Base-by-base conservation (phyloP, 768 basidiomycete genomes). In the Kockovaella imperatae region DNA sequence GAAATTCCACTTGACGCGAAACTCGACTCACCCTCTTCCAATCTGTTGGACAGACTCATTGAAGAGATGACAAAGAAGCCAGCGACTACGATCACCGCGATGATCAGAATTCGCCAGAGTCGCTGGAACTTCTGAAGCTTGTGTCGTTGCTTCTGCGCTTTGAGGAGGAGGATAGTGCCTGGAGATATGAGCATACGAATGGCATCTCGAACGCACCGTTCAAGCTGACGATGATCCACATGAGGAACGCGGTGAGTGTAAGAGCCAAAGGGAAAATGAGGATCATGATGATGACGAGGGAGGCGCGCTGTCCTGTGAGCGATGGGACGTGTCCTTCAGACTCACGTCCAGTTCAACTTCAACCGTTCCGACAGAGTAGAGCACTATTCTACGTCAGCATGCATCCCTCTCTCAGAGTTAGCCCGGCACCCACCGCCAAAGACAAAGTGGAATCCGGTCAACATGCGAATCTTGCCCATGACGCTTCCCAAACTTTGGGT, bases 181-280 rank as follows among this genome's bases (percentile, higher is more conserved):
- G 68, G 32, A 10, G 4, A 23, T 42, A 15, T 13, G 3, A 25
- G 29, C 6, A 4, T 11, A 18, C 15, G 6, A 14, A 6, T n/a
- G 40, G 24, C 8, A 15, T 13, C 14, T 5, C 11, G 29, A 11
- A 38, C 24, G 11, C 53, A 88, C 88, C 83, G 61, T 88, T 90
- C 41, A 95, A 75, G 10, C 86, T 80, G 68, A 90, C 84, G 74
- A 93, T 80, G 43, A 93, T 96, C 93, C 93, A 97, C 55, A 93
- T 77, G 21, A 99, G 77, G 76, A 96, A 99, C 1, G 83, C 83
- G 49, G 89, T 93, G n/a, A 99, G 77, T 1, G 89, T 90, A 72
- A 97, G 84, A 1, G 93, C 87, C 41, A 99, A 76, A 4, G 95
- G 95, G 51, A 96, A 82, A 53, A 97, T 86, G 67, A 97, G 89